Conservation (phyloP, 2,329 filamentous ascomycete genomes). For the Colletotrichum camelliae region DNA sequence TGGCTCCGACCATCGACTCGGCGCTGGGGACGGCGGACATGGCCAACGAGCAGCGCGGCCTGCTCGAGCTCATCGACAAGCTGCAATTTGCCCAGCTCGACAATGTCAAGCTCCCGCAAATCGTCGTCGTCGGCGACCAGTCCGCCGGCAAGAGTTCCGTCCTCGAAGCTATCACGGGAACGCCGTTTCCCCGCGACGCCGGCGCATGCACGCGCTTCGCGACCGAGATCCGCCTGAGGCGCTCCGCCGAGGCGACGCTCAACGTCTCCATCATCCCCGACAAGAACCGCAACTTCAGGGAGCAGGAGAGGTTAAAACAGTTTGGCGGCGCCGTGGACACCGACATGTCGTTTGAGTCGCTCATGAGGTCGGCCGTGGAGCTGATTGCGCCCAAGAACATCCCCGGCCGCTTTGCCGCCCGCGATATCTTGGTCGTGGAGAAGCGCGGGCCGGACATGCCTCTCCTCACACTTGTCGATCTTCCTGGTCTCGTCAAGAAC, state of each 20-base stretch:
- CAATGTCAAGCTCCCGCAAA: conserved; percentile 61
- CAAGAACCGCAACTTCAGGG: conserved; percentile 48
- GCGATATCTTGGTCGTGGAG: conserved; percentile 63
- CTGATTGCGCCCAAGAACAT: conserved; percentile 56
- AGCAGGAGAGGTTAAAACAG: conserved; percentile 52
- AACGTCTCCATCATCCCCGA: conserved; percentile 62
- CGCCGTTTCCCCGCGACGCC: conserved; percentile 64
- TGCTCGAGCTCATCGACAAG: conserved; percentile 63
- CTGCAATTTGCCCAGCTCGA: conserved; percentile 59
- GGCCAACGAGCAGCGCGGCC: conserved; percentile 58
- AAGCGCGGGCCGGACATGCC: conserved; percentile 64
- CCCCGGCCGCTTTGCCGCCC: conserved; percentile 55
- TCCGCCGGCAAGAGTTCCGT: conserved; percentile 69
- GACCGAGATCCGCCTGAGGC: conserved; percentile 62
- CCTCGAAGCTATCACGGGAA: conserved; percentile 67
- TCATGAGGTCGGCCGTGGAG: conserved; percentile 57
- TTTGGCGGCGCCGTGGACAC: conserved; percentile 53
- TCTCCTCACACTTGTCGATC: conserved; percentile 65
- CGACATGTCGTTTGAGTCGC: conserved; percentile 51
- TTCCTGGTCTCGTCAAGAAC: conserved; percentile 63
- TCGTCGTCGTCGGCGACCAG: conserved; percentile 70
- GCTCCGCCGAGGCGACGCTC: conserved; percentile 48
- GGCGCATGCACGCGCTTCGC: conserved; percentile 67
- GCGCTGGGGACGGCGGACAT: conserved; percentile 55
- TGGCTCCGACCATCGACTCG: conserved; percentile 50